Percentiles rank a stretch among this genome's conserved stretches.
phyloP scores from a whole-genome alignment of 1,139 yeast genomes.

The Hansenula sp. region DNA sequence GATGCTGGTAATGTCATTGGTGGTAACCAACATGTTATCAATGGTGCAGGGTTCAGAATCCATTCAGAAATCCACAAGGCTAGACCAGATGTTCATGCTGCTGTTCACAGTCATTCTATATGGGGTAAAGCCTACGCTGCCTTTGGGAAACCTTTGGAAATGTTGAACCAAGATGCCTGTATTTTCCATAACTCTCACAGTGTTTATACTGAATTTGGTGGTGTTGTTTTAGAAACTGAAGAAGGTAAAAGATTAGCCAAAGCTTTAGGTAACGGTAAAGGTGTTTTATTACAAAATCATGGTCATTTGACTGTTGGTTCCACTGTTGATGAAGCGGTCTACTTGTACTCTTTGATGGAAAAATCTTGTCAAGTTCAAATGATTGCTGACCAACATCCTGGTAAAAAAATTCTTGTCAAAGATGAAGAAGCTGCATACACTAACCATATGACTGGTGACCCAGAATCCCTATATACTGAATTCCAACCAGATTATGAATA shows the following conservation, averaged over 20 bases:
- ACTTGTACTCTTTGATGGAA: conserved; percentile 64
- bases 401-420: conserved; percentile 36
- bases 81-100: conserved; percentile 77
- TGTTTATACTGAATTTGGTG: conserved; percentile 71
- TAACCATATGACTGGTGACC: conserved; percentile 54
- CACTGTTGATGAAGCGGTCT: conserved; percentile 84
- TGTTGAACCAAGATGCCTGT: conserved; percentile 80
- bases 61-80: conserved; percentile 76
- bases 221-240: conserved; percentile 70
- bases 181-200: conserved; percentile 61
- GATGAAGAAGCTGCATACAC: conserved; percentile 73
- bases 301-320: conserved; percentile 74
- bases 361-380: conserved; percentile 70
- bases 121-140: conserved; percentile 75
- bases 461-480: conserved; percentile 67
- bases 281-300: conserved; percentile 70
- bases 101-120: conserved; percentile 75
- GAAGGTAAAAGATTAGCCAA: conserved; percentile 69
- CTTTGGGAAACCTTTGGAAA: conserved; percentile 67
- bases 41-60: conserved; percentile 79
- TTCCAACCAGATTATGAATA: conserved; percentile 63
- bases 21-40: conserved; percentile 63
- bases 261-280: conserved; percentile 58
- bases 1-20: conserved; percentile 67
- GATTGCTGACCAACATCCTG: conserved; percentile 44